phyloP scores from a whole-genome alignment of 768 basidiomycete genomes.

The Amylocystis lapponica region DNA sequence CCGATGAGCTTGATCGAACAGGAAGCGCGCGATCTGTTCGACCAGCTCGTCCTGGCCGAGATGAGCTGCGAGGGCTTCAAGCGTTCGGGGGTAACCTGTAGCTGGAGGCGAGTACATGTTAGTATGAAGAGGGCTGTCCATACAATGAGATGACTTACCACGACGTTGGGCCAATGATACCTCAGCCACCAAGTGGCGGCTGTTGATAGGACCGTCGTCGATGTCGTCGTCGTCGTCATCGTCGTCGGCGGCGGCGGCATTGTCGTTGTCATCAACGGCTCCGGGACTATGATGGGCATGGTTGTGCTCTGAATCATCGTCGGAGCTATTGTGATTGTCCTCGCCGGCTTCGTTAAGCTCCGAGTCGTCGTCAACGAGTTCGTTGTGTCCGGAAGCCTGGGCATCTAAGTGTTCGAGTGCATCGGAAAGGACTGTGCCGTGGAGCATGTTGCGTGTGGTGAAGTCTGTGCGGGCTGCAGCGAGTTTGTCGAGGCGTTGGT shows the following conservation, averaged over 20 bases:
- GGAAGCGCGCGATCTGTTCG: neutral
- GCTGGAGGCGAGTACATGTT: too few relatives aligned
- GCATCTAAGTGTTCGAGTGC: neutral
- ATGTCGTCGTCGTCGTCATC: neutral
- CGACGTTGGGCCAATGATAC: too few relatives aligned
- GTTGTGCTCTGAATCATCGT: too few relatives aligned
- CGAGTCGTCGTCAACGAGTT: neutral
- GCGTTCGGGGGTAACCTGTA: neutral
- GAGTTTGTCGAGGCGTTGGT: slow-evolving; percentile 22
- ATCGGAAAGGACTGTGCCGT: slow-evolving; percentile 3
- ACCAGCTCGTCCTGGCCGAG: neutral
- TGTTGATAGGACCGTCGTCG: neutral
- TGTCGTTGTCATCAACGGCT: neutral
- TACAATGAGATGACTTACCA: too few relatives aligned
- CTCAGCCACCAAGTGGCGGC: too few relatives aligned
- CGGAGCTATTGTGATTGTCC: too few relatives aligned
- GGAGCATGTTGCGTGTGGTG: slow-evolving; percentile 9
- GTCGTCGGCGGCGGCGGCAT: neutral
- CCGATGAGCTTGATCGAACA: neutral
- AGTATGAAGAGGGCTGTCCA: too few relatives aligned
- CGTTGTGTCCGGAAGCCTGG: too few relatives aligned
- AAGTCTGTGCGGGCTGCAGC: slow-evolving; percentile 15
- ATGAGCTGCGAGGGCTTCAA: neutral
- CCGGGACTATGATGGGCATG: too few relatives aligned
- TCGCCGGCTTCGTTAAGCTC: neutral